Conservation (phyloP, 2,329 filamentous ascomycete species). For the Grosmannia huntii region DNA sequence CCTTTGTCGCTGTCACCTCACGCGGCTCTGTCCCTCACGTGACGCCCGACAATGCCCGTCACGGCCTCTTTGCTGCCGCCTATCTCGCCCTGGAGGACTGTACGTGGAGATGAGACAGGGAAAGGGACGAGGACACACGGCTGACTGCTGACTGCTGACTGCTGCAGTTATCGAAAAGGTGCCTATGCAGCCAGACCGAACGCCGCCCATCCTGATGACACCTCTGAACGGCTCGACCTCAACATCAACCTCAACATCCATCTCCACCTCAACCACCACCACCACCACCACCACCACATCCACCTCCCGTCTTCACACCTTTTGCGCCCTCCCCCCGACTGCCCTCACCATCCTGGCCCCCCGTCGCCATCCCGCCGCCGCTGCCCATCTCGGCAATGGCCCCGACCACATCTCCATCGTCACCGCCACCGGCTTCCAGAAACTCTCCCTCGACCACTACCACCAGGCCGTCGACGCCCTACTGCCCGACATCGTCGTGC, state of each 20-base stretch:
- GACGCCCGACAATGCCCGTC: slow-evolving; percentile 69
- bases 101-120: slow-evolving; percentile 31
- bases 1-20: slow-evolving; percentile 68
- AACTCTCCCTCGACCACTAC: slow-evolving; percentile 58
- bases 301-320: slow-evolving; percentile 51
- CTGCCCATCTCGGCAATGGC: slow-evolving; percentile 57
- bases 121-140: no score
- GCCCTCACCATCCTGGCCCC: slow-evolving; percentile 61
- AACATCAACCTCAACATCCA: not conserved
- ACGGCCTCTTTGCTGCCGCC: slow-evolving; percentile 52
- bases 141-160: not conserved
- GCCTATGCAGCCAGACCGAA: slow-evolving; percentile 2
- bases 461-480: slow-evolving; percentile 49
- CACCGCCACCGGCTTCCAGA: slow-evolving; percentile 76
- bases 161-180: slow-evolving; percentile 9
- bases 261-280: not conserved
- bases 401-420: slow-evolving; percentile 61
- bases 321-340: slow-evolving; percentile 57
- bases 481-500: slow-evolving; percentile 68
- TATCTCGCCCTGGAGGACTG: slow-evolving; percentile 90
- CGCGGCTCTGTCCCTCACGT: slow-evolving; percentile 79
- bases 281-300: not conserved
- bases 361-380: slow-evolving; percentile 63
- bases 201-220: slow-evolving; percentile 8
- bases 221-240: not conserved